Conservation (phyloP, 352 stramenopile species). For the Phytophthora cryptogea region DNA sequence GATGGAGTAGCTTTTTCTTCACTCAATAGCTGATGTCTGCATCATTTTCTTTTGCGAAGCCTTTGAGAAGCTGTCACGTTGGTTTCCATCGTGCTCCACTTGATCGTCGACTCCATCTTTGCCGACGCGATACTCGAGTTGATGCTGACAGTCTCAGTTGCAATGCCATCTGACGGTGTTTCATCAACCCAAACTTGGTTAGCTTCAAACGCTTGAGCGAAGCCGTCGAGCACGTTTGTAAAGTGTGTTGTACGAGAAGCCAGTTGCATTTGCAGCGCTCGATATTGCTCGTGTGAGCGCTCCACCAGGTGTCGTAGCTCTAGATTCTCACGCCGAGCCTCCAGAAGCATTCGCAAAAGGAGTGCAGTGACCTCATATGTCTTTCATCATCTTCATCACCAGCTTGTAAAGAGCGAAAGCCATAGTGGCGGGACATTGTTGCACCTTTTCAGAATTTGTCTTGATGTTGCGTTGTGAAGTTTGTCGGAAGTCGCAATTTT, state of each 20-base stretch:
- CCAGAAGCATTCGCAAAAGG: constrained; percentile 9
- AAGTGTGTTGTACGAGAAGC: constrained; percentile 6
- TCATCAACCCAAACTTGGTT: background rate
- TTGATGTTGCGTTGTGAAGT: background rate
- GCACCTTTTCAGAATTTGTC: background rate
- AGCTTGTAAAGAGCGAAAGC: background rate
- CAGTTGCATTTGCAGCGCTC: constrained; percentile 2
- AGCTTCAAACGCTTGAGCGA: background rate
- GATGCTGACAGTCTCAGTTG: constrained; percentile 6
- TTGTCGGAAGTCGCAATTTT: too few species aligned
- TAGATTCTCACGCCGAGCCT: constrained; percentile 11
- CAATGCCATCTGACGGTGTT: background rate
- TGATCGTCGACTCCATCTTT: constrained; percentile 5
- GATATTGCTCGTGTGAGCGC: background rate
- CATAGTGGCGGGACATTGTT: background rate
- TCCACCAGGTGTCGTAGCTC: constrained; percentile 9
- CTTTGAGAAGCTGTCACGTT: too few species aligned
- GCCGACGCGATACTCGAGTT: constrained; percentile 3
- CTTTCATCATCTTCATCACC: background rate
- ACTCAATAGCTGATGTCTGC: too few species aligned
- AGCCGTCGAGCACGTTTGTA: constrained; percentile 9
- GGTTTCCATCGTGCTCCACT: background rate
- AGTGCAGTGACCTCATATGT: constrained; percentile 2
- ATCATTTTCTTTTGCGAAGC: too few species aligned
- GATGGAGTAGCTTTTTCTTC: background rate